Evolutionary conservation across 1,284 basidiomycete species (phyloP).

Genomic region (Somion occarium): DNA sequence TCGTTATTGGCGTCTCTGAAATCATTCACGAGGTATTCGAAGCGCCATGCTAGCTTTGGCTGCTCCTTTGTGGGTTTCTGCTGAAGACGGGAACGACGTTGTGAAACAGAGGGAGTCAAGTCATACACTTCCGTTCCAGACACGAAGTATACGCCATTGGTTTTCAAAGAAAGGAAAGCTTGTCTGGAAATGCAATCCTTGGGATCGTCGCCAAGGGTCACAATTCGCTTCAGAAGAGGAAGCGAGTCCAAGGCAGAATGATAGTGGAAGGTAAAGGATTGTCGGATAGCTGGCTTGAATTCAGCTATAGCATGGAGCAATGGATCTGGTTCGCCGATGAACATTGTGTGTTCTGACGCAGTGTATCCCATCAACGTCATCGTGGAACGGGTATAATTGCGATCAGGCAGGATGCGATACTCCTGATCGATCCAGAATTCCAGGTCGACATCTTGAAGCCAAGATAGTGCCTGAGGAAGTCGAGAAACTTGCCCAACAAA

Average conservation of each 20-base stretch:
- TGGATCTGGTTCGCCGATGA: background rate
- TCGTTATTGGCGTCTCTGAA: conserved; percentile 42
- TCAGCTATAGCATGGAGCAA: conserved; percentile 42
- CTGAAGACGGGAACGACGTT: conserved; percentile 8
- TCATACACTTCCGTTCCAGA: conserved; percentile 50
- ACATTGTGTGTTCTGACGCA: background rate
- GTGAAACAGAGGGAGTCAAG: conserved; percentile 23
- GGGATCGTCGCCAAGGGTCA: conserved; percentile 56
- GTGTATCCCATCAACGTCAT: background rate
- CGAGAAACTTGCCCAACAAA: conserved; percentile 9
- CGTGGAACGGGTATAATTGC: background rate
- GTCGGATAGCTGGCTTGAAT: conserved; percentile 56
- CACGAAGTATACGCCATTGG: conserved; percentile 70
- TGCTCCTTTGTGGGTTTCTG: conserved; percentile 21
- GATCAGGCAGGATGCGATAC: conserved; percentile 41
- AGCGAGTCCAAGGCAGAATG: conserved; percentile 63
- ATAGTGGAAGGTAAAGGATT: conserved; percentile 59
- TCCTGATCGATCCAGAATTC: conserved; percentile 78
- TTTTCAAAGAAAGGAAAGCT: conserved; percentile 59
- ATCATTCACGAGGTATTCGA: conserved; percentile 72
- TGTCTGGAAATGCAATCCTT: conserved; percentile 71
- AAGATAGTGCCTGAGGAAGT: conserved; percentile 38
- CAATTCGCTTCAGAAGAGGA: conserved; percentile 64
- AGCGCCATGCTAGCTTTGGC: conserved; percentile 59
- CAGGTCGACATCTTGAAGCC: conserved; percentile 50